A percentile compares a stretch with the other conserved stretches of the same genome.
phyloP scores from a whole-genome alignment of 345 rosid genomes.

The Nasturtium officinale region DNA sequence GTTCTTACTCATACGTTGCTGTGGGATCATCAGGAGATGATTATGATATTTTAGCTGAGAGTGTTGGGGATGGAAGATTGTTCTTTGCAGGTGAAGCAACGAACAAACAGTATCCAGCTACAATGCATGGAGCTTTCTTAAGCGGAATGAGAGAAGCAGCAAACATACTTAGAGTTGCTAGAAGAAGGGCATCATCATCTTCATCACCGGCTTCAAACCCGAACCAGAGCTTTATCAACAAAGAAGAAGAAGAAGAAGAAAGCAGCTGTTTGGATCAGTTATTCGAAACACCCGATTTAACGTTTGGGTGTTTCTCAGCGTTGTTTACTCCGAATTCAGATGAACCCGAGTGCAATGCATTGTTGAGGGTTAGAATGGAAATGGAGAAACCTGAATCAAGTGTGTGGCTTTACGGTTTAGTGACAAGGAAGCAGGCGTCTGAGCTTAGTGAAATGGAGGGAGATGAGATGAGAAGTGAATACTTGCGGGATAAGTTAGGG shows the following conservation, averaged over 20 bases:
- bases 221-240: slow-evolving; percentile 24
- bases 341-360: slow-evolving; percentile 52
- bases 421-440: slow-evolving; percentile 56
- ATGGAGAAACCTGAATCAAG: slow-evolving; percentile 38
- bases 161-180: slow-evolving; percentile 72
- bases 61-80: slow-evolving; percentile 89
- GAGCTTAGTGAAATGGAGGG: slow-evolving; percentile 56
- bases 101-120: slow-evolving; percentile 90
- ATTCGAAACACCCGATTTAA: slow-evolving; percentile 58
- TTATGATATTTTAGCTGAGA: slow-evolving; percentile 88
- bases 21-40: slow-evolving; percentile 98
- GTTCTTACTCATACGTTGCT: slow-evolving; percentile 88
- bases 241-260: slow-evolving; percentile 29
- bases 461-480: slow-evolving; percentile 55
- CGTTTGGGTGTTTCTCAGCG: slow-evolving; percentile 55
- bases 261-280: slow-evolving; percentile 44
- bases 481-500: slow-evolving; percentile 46
- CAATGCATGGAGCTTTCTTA: slow-evolving; percentile 96
- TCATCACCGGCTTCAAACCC: slow-evolving; percentile 36
- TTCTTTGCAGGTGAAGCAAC: slow-evolving; percentile 99
- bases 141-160: slow-evolving; percentile 99
- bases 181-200: slow-evolving; percentile 52
- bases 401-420: slow-evolving; percentile 55
- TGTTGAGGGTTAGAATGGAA: slow-evolving; percentile 53
- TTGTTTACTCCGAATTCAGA: slow-evolving; percentile 62